Evolutionary conservation across 2,329 filamentous ascomycete genomes (phyloP).

Genomic region (Passalora sequoiae): DNA sequence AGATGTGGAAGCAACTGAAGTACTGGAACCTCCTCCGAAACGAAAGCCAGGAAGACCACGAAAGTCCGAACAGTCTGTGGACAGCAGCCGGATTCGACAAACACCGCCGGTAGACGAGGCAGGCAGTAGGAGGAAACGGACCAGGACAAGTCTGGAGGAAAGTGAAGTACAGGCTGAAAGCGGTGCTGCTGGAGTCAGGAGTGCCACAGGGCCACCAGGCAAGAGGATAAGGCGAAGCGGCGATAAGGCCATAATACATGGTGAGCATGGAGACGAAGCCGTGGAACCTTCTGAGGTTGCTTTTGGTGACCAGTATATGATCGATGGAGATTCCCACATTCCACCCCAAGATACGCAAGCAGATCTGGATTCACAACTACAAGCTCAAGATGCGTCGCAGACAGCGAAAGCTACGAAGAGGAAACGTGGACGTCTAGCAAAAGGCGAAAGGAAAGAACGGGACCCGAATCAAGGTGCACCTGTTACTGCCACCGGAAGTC

Average conservation of each 20-base stretch:
- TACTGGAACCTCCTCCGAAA: slow-evolving; percentile 2
- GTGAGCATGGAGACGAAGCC: slow-evolving; percentile 12
- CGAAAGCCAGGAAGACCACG: slow-evolving; percentile 18
- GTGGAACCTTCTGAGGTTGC: slow-evolving; percentile 13
- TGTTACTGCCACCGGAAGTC: slow-evolving; percentile 19
- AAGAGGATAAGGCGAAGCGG: slow-evolving; percentile 19
- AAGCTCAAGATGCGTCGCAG: slow-evolving; percentile 9
- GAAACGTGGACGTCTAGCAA: neutral
- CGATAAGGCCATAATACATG: slow-evolving; percentile 7
- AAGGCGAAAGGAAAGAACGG: slow-evolving; percentile 17
- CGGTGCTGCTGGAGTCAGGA: slow-evolving; percentile 4
- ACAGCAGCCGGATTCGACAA: slow-evolving; percentile 14
- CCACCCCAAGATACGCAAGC: slow-evolving; percentile 9
- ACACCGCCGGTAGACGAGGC: slow-evolving; percentile 3
- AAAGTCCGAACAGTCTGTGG: slow-evolving; percentile 18
- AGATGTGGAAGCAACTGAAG: slow-evolving; percentile 2
- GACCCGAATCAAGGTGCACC: slow-evolving; percentile 16
- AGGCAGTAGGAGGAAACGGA: slow-evolving; percentile 16
- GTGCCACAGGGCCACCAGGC: slow-evolving; percentile 7
- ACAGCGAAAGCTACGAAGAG: slow-evolving; percentile 7
- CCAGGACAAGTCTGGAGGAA: slow-evolving; percentile 16
- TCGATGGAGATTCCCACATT: slow-evolving; percentile 13
- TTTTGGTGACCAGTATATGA: slow-evolving; percentile 13
- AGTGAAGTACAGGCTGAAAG: slow-evolving; percentile 8
- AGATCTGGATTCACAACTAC: slow-evolving; percentile 17